These are phyloP conservation scores for Malassezia vespertilionis DNA, from an alignment of 1,284 basidiomycete species.

Conservation along the genomic window DNA sequence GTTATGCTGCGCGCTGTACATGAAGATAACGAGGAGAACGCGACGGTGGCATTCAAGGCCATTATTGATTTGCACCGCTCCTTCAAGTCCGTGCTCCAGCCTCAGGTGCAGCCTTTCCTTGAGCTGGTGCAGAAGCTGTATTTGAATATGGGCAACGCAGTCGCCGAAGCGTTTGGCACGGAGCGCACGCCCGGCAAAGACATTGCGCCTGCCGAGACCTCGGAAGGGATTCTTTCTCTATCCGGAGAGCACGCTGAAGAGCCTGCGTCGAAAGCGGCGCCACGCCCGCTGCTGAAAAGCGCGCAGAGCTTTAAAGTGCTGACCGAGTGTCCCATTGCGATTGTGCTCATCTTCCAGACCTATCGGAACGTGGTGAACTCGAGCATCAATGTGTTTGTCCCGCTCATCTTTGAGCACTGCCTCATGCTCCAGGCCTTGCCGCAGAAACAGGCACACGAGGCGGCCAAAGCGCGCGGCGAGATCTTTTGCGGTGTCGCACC, in stretches of 20 bases:
- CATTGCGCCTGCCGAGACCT: not conserved
- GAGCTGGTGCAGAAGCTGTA: conserved; percentile 65
- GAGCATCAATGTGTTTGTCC: conserved; percentile 63
- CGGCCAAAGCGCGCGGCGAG: conserved; percentile 64
- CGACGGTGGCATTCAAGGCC: conserved; percentile 77
- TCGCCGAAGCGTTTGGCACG: conserved; percentile 60
- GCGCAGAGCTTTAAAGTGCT: conserved; percentile 76
- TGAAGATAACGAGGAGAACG: conserved; percentile 93
- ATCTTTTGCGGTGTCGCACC: conserved; percentile 76
- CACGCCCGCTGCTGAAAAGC: conserved; percentile 34
- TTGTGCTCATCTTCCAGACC: conserved; percentile 80
- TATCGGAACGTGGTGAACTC: conserved; percentile 59
- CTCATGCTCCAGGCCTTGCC: conserved; percentile 58
- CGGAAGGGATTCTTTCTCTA: conserved; percentile 4
- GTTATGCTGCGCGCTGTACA: conserved; percentile 69
- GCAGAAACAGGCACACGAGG: conserved; percentile 70
- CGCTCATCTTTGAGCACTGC: conserved; percentile 48
- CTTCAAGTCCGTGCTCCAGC: conserved; percentile 56
- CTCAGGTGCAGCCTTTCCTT: conserved; percentile 69
- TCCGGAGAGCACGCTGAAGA: not conserved
- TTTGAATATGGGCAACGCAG: conserved; percentile 63
- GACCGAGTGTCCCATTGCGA: conserved; percentile 83
- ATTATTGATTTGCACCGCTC: conserved; percentile 61
- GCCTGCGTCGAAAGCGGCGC: conserved; percentile 9
- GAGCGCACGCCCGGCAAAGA: conserved; percentile 12